Conservation (phyloP, 306 rosid species). For the Vigna hirtella region DNA sequence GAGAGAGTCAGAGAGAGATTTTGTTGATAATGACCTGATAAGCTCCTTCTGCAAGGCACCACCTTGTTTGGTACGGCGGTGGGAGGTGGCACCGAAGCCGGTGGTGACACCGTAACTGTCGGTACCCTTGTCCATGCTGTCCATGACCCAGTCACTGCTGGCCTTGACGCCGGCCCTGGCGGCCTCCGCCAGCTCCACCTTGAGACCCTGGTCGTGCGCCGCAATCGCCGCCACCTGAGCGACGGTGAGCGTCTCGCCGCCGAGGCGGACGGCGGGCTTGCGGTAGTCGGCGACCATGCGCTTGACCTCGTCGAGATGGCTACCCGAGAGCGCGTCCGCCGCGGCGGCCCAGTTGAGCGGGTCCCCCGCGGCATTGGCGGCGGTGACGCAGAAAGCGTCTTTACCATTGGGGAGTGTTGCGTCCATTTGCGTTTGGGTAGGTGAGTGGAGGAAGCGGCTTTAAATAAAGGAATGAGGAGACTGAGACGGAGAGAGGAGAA, state of each 20-base stretch:
- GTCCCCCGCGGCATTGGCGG: constrained; percentile 40
- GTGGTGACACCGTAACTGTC: constrained; percentile 97
- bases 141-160: constrained; percentile 95
- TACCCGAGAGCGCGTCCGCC: constrained; percentile 66
- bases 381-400: constrained; percentile 44
- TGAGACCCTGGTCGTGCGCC: constrained; percentile 46
- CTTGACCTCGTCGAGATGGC: constrained; percentile 89
- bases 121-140: constrained; percentile 71
- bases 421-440: constrained; percentile 46
- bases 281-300: constrained; percentile 85
- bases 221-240: constrained; percentile 86
- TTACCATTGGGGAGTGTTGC: not conserved
- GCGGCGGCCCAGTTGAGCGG: constrained; percentile 78
- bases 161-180: constrained; percentile 82
- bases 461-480: not conserved
- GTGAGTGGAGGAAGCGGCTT: not conserved
- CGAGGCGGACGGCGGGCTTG: constrained; percentile 65
- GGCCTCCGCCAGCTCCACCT: constrained; percentile 72
- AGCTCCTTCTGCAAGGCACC: constrained; percentile 92
- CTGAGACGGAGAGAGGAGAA: not conserved
- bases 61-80: constrained; percentile 84
- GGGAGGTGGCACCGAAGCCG: constrained; percentile 93
- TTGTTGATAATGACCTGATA: constrained; percentile 58
- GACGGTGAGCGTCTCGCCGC: constrained; percentile 75
- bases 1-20: too few species aligned